phyloP scores from a whole-genome alignment of 345 rosid species.

The Eucalyptus melliodora region DNA sequence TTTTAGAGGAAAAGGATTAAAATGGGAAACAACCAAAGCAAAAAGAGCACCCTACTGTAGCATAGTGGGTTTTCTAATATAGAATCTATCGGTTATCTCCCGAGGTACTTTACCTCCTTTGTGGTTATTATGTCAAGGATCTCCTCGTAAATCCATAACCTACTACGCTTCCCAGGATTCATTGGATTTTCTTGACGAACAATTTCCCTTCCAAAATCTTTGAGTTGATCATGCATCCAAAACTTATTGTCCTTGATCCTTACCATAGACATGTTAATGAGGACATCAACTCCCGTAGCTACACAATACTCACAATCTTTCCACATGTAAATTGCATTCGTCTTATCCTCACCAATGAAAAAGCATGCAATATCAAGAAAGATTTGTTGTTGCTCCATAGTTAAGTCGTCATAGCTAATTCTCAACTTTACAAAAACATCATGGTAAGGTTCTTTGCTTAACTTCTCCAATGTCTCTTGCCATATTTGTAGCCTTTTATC shows the following conservation, averaged over 20 bases:
- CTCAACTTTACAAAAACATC: background rate
- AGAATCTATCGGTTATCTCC: too few relatives aligned
- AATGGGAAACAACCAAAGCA: background rate
- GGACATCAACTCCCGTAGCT: background rate
- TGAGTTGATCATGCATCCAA: background rate
- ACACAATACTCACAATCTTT: background rate
- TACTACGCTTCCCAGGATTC: background rate
- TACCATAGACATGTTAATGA: background rate
- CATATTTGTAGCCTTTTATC: background rate
- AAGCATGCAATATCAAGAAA: background rate
- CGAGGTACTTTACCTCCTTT: background rate
- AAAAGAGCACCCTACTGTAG: background rate
- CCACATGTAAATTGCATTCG: background rate
- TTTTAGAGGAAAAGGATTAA: background rate
- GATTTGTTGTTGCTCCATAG: background rate
- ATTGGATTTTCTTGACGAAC: background rate
- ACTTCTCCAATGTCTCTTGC: background rate
- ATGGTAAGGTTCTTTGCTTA: rapidly evolving
- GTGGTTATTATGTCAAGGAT: background rate
- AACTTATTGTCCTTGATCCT: background rate
- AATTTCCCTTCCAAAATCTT: background rate
- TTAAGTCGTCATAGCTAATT: background rate
- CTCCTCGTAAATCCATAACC: background rate
- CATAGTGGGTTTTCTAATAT: background rate
- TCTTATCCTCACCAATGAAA: background rate